These are phyloP conservation scores for Notholithocarpus densiflorus DNA, from an alignment of 306 rosid genomes.

Conservation along the genomic window DNA sequence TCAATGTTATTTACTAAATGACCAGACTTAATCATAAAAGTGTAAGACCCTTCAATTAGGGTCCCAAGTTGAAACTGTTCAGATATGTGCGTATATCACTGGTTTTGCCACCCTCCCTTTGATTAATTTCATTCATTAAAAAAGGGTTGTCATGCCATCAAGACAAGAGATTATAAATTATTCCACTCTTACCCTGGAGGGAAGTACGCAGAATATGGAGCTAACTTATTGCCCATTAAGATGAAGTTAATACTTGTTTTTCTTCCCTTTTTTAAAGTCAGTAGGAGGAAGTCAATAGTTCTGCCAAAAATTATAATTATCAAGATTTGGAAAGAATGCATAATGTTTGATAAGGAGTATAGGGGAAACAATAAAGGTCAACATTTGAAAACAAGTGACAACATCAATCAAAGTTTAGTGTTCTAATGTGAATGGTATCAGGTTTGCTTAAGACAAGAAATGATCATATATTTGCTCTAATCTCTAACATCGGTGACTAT, in stretches of 20 bases:
- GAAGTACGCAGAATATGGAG: background rate
- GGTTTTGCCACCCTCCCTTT: background rate
- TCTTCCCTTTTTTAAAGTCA: background rate
- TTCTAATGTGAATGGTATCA: background rate
- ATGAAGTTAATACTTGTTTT: background rate
- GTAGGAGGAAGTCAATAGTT: background rate
- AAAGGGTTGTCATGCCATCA: background rate
- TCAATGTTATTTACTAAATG: background rate
- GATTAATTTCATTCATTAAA: background rate
- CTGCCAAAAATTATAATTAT: background rate
- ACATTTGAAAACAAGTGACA: background rate
- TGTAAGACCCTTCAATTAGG: background rate
- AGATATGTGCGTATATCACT: background rate
- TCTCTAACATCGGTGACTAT: background rate
- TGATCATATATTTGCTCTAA: background rate
- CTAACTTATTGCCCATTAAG: background rate
- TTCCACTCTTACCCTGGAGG: background rate
- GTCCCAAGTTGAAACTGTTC: background rate
- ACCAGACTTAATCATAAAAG: background rate
- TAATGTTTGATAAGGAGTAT: background rate
- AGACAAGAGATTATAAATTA: background rate
- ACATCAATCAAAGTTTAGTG: background rate
- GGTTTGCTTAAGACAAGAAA: background rate
- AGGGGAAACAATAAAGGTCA: background rate
- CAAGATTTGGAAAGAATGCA: background rate